Evolutionary conservation across 768 basidiomycete species (phyloP).

Genomic region (Lentinula sp.): DNA sequence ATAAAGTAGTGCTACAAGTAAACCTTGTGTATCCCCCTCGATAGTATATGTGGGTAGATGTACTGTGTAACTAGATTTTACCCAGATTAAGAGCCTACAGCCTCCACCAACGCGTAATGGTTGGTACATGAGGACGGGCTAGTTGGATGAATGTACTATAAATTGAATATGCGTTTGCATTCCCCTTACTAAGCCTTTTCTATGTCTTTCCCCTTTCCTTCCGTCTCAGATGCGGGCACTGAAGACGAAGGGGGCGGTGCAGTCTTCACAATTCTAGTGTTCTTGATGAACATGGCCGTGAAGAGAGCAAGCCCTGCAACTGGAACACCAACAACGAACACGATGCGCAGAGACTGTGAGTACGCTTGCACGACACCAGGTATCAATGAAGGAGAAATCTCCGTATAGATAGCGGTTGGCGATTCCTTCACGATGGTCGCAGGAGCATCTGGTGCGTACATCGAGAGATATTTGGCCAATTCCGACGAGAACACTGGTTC

Average conservation of each 20-base stretch:
- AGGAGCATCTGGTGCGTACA: slow-evolving; percentile 12
- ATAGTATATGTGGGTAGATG: no score
- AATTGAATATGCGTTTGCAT: no score
- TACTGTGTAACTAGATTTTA: no score
- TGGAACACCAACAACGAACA: background rate
- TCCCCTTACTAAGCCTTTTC: background rate
- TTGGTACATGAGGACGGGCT: no score
- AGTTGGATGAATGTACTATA: no score
- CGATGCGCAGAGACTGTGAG: background rate
- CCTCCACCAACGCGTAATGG: no score
- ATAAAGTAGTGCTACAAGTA: no score
- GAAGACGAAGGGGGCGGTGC: background rate
- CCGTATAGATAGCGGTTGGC: slow-evolving; percentile 11
- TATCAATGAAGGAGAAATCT: slow-evolving; percentile 4
- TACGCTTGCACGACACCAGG: slow-evolving; percentile 10
- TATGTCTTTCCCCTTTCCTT: background rate
- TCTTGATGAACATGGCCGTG: background rate
- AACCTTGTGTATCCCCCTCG: no score
- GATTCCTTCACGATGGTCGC: slow-evolving; percentile 4
- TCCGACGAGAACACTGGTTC: slow-evolving; percentile 10
- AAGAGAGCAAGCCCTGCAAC: background rate
- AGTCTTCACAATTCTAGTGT: background rate
- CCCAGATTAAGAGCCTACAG: no score
- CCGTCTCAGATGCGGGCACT: background rate
- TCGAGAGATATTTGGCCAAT: slow-evolving; percentile 5